Evolutionary conservation across 768 basidiomycete species (phyloP).

Genomic region (Peribolospora kevripleyi): DNA sequence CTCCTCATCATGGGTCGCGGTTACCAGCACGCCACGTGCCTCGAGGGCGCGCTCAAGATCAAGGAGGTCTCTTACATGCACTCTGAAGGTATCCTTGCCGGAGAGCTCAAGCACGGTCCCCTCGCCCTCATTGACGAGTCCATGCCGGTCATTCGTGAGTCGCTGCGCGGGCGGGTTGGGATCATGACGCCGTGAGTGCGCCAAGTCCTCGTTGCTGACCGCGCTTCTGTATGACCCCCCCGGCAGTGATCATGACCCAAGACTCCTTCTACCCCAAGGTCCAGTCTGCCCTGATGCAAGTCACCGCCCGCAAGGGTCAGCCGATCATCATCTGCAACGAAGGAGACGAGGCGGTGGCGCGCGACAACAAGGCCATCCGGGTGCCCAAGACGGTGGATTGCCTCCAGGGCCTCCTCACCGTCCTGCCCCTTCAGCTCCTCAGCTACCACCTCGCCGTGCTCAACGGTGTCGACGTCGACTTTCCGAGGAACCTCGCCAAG

Average conservation of each 20-base stretch:
- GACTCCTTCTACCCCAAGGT: slow-evolving; percentile 98
- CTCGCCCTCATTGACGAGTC: slow-evolving; percentile 94
- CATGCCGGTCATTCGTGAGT: slow-evolving; percentile 38
- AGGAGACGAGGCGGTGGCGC: slow-evolving; percentile 47
- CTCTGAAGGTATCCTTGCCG: slow-evolving; percentile 77
- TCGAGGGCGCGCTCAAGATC: slow-evolving; percentile 96
- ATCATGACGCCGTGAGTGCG: not conserved
- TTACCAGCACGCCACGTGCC: slow-evolving; percentile 93
- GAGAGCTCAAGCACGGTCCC: slow-evolving; percentile 96
- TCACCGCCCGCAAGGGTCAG: slow-evolving; percentile 87
- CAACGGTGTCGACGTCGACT: slow-evolving; percentile 94
- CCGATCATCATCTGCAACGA: slow-evolving; percentile 91
- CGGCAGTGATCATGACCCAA: slow-evolving; percentile 69
- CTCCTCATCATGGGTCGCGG: slow-evolving; percentile 92
- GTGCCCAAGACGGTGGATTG: slow-evolving; percentile 86
- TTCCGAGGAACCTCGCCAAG: slow-evolving; percentile 59
- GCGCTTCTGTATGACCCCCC: slow-evolving; percentile 29
- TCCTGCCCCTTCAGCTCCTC: slow-evolving; percentile 83
- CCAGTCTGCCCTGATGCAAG: slow-evolving; percentile 83
- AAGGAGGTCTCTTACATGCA: slow-evolving; percentile 63
- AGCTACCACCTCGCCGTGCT: slow-evolving; percentile 88
- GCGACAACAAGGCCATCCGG: slow-evolving; percentile 57
- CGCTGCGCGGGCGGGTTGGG: not conserved
- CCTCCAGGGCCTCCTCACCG: slow-evolving; percentile 83
- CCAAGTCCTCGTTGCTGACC: not conserved